Evolutionary conservation across 1,284 basidiomycete genomes (phyloP), one percentile per base, ranked within the genome.

Genomic region (Ustilago cynodontis): DNA sequence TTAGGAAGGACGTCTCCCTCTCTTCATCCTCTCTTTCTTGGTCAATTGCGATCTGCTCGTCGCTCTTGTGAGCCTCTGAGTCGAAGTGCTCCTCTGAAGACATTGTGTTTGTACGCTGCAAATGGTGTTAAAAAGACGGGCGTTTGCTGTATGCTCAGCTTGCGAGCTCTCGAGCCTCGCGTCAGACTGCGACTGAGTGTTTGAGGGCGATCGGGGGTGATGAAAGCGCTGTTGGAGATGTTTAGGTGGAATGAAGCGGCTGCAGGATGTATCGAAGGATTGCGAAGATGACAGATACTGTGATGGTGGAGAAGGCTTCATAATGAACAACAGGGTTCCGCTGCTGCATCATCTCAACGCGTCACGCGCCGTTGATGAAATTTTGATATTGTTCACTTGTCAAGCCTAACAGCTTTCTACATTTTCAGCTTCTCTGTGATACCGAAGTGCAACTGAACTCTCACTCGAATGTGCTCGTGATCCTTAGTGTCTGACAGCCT

Each of bases 11-110:
- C 1, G 61, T 63, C 43, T 77, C 74, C 29, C 74, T 49, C 56
- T 77, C 74, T 26, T 77, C 70, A 41, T 77, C 65, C 10, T 49
- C 59, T 10, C 57, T 59, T 37, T 77, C 70, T 20, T 77, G 74
- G 33, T 72, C 74, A 9, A 69, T 56, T 16, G 35, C 70, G 13
- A 58, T 29, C 54, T 77, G 74, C 33, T 77, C 70, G 43, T 77
- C 74, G 18, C 59, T 58, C n/a, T 63, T 69, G 10, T 69, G 58
- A 4, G 55, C 37, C 7, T 72, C 74, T 1, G 59, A 22, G 14
- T 56, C 53, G 20, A 59, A 56, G 5, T 49, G 65, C 33, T 68
- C 65, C 45, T 72, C 69, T 7, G 69, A 71, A 8, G 74, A 77
- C 74, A 77, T 77, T 16, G 7, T 39, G 45, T n/a, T 37, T 33